Evolutionary conservation across 345 rosid species (phyloP).

Genomic region (Punica granatum): DNA sequence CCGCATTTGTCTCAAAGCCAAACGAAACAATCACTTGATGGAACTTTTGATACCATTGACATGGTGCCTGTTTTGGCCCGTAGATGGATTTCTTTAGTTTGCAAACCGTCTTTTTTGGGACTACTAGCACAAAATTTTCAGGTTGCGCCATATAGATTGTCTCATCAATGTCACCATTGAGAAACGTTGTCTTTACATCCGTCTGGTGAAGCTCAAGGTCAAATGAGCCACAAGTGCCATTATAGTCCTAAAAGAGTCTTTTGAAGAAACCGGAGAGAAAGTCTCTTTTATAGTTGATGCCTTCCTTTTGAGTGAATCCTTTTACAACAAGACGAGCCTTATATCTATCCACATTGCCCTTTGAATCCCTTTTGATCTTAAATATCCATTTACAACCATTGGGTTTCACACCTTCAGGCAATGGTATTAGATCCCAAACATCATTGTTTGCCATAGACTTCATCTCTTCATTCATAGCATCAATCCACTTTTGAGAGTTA

Average conservation of each 20-base stretch:
- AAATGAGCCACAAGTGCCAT: not conserved
- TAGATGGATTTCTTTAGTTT: slow-evolving; percentile 1
- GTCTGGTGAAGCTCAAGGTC: slow-evolving; percentile 2
- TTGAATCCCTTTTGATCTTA: not conserved
- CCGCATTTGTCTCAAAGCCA: no score
- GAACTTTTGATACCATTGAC: no score
- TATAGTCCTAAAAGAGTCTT: not conserved
- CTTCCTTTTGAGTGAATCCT: not conserved
- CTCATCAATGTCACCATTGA: not conserved
- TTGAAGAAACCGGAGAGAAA: not conserved
- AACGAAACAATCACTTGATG: no score
- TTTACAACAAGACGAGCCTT: slow-evolving; percentile 1
- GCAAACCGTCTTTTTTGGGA: not conserved
- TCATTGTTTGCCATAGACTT: not conserved
- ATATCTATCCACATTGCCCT: not conserved
- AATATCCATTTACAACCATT: slow-evolving; percentile 1
- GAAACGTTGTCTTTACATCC: not conserved
- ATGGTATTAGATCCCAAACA: not conserved
- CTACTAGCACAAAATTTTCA: not conserved
- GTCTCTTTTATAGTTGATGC: not conserved
- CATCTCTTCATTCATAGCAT: not conserved
- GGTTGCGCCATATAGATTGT: not conserved
- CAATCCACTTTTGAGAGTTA: not conserved
- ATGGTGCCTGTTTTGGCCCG: not conserved
- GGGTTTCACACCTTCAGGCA: not conserved